These are phyloP conservation scores for Aspergillus alliaceus DNA, from an alignment of 2,329 filamentous ascomycete genomes.

Conservation along the genomic window DNA sequence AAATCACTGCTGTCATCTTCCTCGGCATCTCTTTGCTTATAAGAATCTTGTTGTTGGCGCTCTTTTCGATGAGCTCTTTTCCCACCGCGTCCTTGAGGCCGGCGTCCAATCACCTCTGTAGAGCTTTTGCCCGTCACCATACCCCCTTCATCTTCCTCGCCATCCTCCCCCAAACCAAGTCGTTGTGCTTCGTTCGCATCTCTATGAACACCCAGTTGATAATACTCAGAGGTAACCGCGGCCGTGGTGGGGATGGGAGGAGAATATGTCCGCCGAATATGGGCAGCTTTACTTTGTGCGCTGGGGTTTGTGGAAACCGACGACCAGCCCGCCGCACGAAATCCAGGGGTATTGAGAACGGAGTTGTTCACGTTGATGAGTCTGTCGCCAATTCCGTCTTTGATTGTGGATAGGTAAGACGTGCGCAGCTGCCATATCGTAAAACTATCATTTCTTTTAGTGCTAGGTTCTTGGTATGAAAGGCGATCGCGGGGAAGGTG, in stretches of 20 bases:
- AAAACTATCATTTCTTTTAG: slow-evolving; percentile 48
- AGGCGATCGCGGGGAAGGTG: background rate
- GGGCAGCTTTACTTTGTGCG: slow-evolving; percentile 46
- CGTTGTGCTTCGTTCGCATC: slow-evolving; percentile 29
- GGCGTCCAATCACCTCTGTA: slow-evolving; percentile 58
- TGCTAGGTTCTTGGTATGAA: background rate
- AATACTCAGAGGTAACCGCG: slow-evolving; percentile 62
- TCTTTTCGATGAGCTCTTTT: slow-evolving; percentile 35
- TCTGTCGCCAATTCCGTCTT: slow-evolving; percentile 66
- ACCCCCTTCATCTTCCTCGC: slow-evolving; percentile 62
- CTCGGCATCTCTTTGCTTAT: slow-evolving; percentile 56
- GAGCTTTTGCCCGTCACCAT: slow-evolving; percentile 61
- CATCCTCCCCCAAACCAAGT: slow-evolving; percentile 41
- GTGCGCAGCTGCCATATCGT: slow-evolving; percentile 66
- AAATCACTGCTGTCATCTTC: slow-evolving; percentile 67
- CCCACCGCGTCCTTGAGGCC: slow-evolving; percentile 27
- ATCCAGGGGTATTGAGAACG: slow-evolving; percentile 63
- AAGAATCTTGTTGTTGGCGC: slow-evolving; percentile 48
- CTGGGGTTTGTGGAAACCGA: slow-evolving; percentile 37
- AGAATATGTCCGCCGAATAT: slow-evolving; percentile 65
- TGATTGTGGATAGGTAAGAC: slow-evolving; percentile 63
- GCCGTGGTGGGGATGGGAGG: slow-evolving; percentile 62
- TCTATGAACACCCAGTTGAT: slow-evolving; percentile 47
- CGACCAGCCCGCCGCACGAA: slow-evolving; percentile 64
- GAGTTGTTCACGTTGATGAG: slow-evolving; percentile 65